Evolutionary conservation across 2,329 filamentous ascomycete species (phyloP).

Genomic region (Diplodia seriata): DNA sequence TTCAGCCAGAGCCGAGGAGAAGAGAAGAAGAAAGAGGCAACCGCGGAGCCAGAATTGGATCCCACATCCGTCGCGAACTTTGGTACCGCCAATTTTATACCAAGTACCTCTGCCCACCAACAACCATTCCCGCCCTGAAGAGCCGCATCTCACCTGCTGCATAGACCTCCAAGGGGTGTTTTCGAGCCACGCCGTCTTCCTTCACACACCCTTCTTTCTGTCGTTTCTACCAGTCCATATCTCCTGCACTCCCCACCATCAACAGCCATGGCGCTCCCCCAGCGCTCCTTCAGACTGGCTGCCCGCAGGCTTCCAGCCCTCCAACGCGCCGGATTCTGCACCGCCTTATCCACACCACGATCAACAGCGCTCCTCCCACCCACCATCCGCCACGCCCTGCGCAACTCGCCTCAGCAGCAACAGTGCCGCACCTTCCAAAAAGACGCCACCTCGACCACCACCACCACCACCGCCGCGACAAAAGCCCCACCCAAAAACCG

Average conservation of each 20-base stretch:
- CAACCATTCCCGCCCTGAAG: not conserved
- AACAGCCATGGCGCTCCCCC: constrained; percentile 5
- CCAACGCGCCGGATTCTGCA: not conserved
- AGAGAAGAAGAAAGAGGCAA: not conserved
- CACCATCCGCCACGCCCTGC: not conserved
- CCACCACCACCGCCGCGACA: constrained; percentile 21
- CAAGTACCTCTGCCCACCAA: not conserved
- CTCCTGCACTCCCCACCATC: not conserved
- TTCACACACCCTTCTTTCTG: too few relatives aligned
- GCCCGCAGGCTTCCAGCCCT: constrained; percentile 6
- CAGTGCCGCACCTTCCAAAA: constrained; percentile 2
- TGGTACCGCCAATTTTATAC: not conserved
- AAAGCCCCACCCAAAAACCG: constrained; percentile 44
- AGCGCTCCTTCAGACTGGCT: constrained; percentile 8
- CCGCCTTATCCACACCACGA: not conserved
- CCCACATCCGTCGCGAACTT: not conserved
- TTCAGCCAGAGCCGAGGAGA: not conserved
- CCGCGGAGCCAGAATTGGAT: not conserved
- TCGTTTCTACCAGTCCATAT: not conserved
- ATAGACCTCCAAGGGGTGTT: not conserved
- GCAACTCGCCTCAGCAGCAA: not conserved
- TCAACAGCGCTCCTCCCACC: not conserved
- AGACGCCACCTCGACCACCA: constrained; percentile 4
- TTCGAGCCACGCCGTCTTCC: not conserved
- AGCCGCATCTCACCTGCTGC: not conserved